A percentile compares a stretch with the other conserved stretches of the same genome.
phyloP scores from a whole-genome alignment of 2,329 filamentous ascomycete species.

The Colletotrichum liriopes region DNA sequence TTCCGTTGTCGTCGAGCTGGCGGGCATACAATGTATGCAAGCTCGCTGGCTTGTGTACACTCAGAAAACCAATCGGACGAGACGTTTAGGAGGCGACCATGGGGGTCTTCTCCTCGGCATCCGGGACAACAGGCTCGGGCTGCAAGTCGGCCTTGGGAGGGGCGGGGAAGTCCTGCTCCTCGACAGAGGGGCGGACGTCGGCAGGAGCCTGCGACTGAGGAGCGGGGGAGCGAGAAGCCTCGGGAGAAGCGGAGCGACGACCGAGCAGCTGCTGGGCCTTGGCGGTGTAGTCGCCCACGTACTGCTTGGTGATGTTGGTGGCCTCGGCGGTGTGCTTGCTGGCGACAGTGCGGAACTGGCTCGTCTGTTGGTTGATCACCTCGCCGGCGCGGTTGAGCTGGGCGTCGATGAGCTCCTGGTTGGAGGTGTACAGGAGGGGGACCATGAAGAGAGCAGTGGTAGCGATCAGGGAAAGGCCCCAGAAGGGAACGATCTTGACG shows the following conservation, averaged over 20 bases:
- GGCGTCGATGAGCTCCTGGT: slow-evolving; percentile 79
- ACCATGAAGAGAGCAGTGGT: slow-evolving; percentile 74
- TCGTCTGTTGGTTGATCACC: slow-evolving; percentile 74
- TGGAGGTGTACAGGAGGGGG: slow-evolving; percentile 76
- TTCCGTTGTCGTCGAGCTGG: slow-evolving; percentile 42
- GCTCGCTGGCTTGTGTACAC: slow-evolving; percentile 32
- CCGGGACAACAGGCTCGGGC: slow-evolving; percentile 47
- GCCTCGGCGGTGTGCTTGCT: slow-evolving; percentile 76
- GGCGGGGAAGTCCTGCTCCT: slow-evolving; percentile 46
- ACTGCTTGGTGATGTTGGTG: slow-evolving; percentile 76
- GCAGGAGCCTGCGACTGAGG: slow-evolving; percentile 41
- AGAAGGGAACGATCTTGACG: slow-evolving; percentile 79
- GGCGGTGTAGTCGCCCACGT: slow-evolving; percentile 77
- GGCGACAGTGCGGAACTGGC: slow-evolving; percentile 73
- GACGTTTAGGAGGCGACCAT: slow-evolving; percentile 44
- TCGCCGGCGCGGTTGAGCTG: slow-evolving; percentile 72
- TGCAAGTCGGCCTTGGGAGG: slow-evolving; percentile 42
- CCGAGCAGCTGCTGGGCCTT: slow-evolving; percentile 78
- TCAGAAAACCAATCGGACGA: slow-evolving; percentile 39
- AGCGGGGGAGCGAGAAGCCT: slow-evolving; percentile 57
- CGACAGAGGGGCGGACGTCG: slow-evolving; percentile 42
- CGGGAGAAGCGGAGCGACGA: slow-evolving; percentile 62
- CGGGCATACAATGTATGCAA: slow-evolving; percentile 32
- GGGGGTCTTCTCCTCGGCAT: slow-evolving; percentile 46
- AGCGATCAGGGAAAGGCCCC: slow-evolving; percentile 75